Base-by-base conservation (phyloP, 148 eudicot genomes). In the Rheum nobile region DNA sequence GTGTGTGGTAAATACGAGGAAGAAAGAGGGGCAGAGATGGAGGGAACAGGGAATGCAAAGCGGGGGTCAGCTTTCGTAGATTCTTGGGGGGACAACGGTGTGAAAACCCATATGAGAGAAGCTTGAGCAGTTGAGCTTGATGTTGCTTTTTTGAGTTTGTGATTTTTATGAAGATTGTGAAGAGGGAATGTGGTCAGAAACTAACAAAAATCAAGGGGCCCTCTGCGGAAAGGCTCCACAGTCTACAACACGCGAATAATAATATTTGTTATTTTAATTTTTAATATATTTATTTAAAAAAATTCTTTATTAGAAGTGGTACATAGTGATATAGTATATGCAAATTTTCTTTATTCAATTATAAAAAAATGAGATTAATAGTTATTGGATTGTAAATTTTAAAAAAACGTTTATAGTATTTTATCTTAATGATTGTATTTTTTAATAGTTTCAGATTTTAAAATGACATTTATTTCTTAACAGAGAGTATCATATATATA, bases 101-200 rank as follows among this genome's bases (percentile, higher is more conserved):
- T 68, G 72, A 68, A 68, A 68, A 68, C 28, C 72, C 72, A 68
- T 68, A 68, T 68, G 43, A 11, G 71, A 67, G 71, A 68, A 68
- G 72, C 72, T 68, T 68, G 44, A 68, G 6, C 17, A 59, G 17
- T 28, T 55, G 65, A 55, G 65, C 65, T 55, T 55, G 32, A 55
- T 11, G 24, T 19, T 24, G 65, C 65, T 55, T 55, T 55, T 55
- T 28, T 28, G 67, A 5, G 3, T 59, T 59, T 50, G 57, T 50
- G 57, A 50, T n/a, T 50, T 50, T 21, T 50, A 50, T 50, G 57
- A 6, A 21, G 57, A 50, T n/a, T 21, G n/a, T n/a, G 24, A 50
- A 6, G n/a, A 54, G 61, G 61, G 29, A 54, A 21, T 54, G 34
- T 57, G 9, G 67, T 26, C 67, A 59, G 67, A 59, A 59, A 26